A percentile compares a stretch with the other conserved stretches of the same genome.
Evolutionary conservation across 2,329 filamentous ascomycete genomes (phyloP).

Genomic region (Neopestalotiopsis clavispora): DNA sequence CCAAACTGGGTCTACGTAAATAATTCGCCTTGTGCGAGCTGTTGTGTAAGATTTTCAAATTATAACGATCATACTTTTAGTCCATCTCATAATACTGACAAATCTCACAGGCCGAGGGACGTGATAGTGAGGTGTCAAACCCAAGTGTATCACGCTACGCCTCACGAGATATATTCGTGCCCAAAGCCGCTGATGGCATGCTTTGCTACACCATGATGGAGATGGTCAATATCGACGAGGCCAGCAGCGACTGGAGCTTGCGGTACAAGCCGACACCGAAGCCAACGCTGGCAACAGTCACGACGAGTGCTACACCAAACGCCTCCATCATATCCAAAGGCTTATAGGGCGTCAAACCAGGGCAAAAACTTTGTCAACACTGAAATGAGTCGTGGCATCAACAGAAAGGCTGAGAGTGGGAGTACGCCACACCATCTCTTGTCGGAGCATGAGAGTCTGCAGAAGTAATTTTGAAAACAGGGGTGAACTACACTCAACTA

Average conservation of each 20-base stretch:
- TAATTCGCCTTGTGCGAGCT: constrained; percentile 53
- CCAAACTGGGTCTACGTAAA: constrained; percentile 61
- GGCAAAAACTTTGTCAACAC: background rate
- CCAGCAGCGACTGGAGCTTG: constrained; percentile 44
- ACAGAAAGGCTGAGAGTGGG: background rate
- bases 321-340: constrained; percentile 9
- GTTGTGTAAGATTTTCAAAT: constrained; percentile 46
- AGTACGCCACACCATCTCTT: background rate
- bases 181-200: constrained; percentile 49
- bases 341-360: background rate
- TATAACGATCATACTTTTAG: background rate
- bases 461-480: background rate
- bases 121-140: constrained; percentile 45
- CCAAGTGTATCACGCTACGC: constrained; percentile 32
- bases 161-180: constrained; percentile 50
- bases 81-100: background rate
- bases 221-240: constrained; percentile 42
- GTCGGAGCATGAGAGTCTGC: background rate
- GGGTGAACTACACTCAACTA: background rate
- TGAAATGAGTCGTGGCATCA: background rate
- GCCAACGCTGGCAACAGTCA: constrained; percentile 22
- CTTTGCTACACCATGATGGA: constrained; percentile 55
- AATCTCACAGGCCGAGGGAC: constrained; percentile 49
- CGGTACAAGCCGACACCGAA: constrained; percentile 37
- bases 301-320: constrained; percentile 23